Percentiles rank a stretch among this genome's conserved stretches.
Evolutionary conservation across 1,284 basidiomycete genomes (phyloP).

Genomic region (Ceratobasidium sp.): DNA sequence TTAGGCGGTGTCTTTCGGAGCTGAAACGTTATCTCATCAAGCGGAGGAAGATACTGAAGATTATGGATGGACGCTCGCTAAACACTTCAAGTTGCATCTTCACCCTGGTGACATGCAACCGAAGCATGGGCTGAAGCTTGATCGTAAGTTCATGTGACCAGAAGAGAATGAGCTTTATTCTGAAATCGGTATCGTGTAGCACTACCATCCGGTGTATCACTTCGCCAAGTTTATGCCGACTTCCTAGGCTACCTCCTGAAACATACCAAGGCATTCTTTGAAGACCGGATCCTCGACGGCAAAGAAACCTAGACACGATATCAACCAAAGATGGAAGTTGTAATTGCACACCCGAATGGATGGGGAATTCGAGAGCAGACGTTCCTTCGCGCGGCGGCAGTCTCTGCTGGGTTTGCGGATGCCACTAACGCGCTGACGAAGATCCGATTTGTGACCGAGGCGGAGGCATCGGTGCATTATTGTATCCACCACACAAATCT

Average conservation of each 20-base stretch:
- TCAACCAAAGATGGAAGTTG: conserved; percentile 11
- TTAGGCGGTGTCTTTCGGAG: conserved; percentile 43
- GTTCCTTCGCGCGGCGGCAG: conserved; percentile 42
- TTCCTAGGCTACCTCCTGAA: conserved; percentile 36
- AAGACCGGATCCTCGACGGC: conserved; percentile 31
- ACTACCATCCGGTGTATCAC: conserved; percentile 35
- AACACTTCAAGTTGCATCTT: conserved; percentile 45
- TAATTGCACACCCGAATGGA: conserved; percentile 45
- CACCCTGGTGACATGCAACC: conserved; percentile 29
- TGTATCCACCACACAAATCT: conserved; percentile 31
- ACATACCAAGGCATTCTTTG: conserved; percentile 34
- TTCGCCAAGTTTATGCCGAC: conserved; percentile 33
- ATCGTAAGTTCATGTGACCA: conserved; percentile 2
- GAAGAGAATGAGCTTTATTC: no score
- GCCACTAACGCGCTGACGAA: not conserved
- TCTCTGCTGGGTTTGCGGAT: conserved; percentile 25
- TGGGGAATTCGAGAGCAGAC: conserved; percentile 41
- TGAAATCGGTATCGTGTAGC: not conserved
- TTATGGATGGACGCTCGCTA: conserved; percentile 34
- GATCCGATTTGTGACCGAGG: conserved; percentile 49
- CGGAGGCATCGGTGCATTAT: conserved; percentile 50
- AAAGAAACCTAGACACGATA: conserved; percentile 7
- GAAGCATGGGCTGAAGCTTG: conserved; percentile 13
- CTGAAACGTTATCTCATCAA: conserved; percentile 24
- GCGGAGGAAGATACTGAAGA: conserved; percentile 29